phyloP scores from a whole-genome alignment of 2,329 filamentous ascomycete genomes.

The Sclerotinia nivalis region DNA sequence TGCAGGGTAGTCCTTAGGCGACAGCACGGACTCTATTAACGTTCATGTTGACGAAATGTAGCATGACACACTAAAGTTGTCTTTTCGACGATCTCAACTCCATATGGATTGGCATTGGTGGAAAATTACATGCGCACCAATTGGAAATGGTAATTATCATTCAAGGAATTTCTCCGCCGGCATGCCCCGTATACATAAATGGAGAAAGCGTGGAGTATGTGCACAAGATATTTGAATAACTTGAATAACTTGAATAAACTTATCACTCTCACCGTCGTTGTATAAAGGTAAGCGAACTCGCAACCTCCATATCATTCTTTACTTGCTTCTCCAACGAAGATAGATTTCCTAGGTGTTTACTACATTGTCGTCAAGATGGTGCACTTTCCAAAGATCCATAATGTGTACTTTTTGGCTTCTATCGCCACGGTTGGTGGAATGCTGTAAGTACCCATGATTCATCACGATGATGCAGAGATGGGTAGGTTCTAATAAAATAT shows the following conservation, averaged over 20 bases:
- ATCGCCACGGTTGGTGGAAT: constrained; percentile 30
- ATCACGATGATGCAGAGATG: no score
- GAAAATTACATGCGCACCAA: constrained; percentile 17
- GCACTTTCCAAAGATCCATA: constrained; percentile 30
- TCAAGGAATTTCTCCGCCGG: neutral
- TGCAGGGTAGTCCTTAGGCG: neutral
- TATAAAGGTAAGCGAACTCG: constrained; percentile 4
- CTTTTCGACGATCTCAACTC: constrained; percentile 2
- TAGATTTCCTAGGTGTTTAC: neutral
- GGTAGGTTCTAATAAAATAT: neutral
- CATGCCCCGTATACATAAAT: neutral
- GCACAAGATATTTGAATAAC: no score
- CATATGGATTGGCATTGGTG: neutral
- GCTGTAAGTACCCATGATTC: constrained; percentile 21
- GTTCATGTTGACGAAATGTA: neutral
- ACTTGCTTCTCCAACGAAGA: neutral
- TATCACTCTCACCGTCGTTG: neutral
- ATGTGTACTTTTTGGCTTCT: constrained; percentile 32
- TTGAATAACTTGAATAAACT: no score
- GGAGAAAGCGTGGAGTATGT: neutral
- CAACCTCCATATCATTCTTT: neutral
- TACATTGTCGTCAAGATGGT: constrained; percentile 22
- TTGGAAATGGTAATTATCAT: neutral
- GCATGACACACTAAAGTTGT: neutral
- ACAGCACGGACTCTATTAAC: neutral